phyloP scores from a whole-genome alignment of 352 stramenopile genomes.

The Phytophthora pinifolia region DNA sequence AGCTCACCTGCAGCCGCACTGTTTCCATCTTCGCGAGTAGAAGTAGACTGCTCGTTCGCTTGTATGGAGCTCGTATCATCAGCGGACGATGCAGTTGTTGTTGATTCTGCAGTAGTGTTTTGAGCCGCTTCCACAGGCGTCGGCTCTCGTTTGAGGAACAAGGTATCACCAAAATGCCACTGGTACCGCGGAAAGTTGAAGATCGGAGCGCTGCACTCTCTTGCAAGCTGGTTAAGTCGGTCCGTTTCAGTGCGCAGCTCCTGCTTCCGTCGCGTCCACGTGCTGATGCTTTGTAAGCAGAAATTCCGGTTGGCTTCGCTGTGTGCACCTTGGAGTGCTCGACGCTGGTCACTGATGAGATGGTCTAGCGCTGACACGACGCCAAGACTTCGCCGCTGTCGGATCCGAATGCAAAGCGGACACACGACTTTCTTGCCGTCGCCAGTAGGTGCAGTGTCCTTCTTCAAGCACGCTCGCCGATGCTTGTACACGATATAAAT shows the following conservation, averaged over 20 bases:
- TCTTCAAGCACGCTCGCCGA: slow-evolving; percentile 28
- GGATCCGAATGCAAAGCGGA: slow-evolving; percentile 49
- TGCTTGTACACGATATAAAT: slow-evolving; percentile 31
- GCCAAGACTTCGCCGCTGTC: slow-evolving; percentile 32
- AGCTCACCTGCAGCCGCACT: slow-evolving; percentile 15
- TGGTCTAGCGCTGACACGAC: slow-evolving; percentile 30
- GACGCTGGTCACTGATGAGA: slow-evolving; percentile 34
- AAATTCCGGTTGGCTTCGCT: slow-evolving; percentile 38
- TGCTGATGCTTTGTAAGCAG: slow-evolving; percentile 40
- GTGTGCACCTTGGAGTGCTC: slow-evolving; percentile 22
- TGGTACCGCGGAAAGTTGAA: slow-evolving; percentile 44
- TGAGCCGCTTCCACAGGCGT: slow-evolving; percentile 8
- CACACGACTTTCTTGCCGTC: slow-evolving; percentile 26
- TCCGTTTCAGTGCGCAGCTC: slow-evolving; percentile 27
- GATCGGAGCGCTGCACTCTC: slow-evolving; percentile 27
- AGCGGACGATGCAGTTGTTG: neutral
- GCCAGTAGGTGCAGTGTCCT: slow-evolving; percentile 5
- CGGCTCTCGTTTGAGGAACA: slow-evolving; percentile 36
- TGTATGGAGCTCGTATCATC: neutral
- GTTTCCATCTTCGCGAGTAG: slow-evolving; percentile 5
- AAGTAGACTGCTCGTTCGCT: slow-evolving; percentile 2
- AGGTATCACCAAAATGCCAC: slow-evolving; percentile 35
- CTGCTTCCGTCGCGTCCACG: slow-evolving; percentile 24
- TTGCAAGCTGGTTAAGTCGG: slow-evolving; percentile 34
- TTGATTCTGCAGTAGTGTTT: neutral